Percentiles rank a stretch among this genome's conserved stretches.
phyloP scores from a whole-genome alignment of 495 filamentous ascomycete genomes.

The Tuber indicum region DNA sequence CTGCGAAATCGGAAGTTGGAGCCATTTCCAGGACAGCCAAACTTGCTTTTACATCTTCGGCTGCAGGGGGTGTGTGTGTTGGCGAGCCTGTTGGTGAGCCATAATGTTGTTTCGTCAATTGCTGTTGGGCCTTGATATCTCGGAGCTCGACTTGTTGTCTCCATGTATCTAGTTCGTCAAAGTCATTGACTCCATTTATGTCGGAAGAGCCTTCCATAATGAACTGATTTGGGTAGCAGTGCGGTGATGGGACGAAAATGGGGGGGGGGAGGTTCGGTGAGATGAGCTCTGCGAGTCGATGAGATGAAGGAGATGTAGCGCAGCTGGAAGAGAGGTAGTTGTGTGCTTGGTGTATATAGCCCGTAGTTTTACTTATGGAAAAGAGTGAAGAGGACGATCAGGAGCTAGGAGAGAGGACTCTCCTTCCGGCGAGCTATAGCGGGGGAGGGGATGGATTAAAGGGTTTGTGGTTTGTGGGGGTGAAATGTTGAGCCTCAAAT shows the following conservation, averaged over 20 bases:
- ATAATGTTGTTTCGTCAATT: slow-evolving; percentile 36
- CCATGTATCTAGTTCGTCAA: slow-evolving; percentile 28
- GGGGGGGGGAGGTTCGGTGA: slow-evolving; percentile 22
- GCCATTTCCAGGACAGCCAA: slow-evolving; percentile 20
- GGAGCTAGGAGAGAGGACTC: slow-evolving; percentile 26
- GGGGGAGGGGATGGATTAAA: slow-evolving; percentile 32
- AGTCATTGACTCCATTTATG: slow-evolving; percentile 25
- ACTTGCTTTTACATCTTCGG: slow-evolving; percentile 31
- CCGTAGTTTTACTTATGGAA: neutral
- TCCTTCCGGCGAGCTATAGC: slow-evolving; percentile 28
- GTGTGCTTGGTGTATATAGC: neutral
- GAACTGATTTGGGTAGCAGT: slow-evolving; percentile 26
- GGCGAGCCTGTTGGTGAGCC: slow-evolving; percentile 34
- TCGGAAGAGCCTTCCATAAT: slow-evolving; percentile 30
- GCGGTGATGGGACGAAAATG: slow-evolving; percentile 18
- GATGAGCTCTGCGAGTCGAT: slow-evolving; percentile 21
- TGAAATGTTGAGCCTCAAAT: slow-evolving; percentile 35
- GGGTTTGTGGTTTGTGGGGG: slow-evolving; percentile 35
- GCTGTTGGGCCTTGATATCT: slow-evolving; percentile 35
- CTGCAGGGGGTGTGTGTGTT: slow-evolving; percentile 30
- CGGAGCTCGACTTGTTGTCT: slow-evolving; percentile 32
- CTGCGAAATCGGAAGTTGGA: slow-evolving; percentile 46
- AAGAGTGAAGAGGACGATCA: slow-evolving; percentile 12
- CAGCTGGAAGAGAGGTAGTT: slow-evolving; percentile 23
- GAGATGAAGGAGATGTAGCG: slow-evolving; percentile 14